Percentiles rank a stretch among this genome's conserved stretches.
Evolutionary conservation across 495 filamentous ascomycete species (phyloP).

Genomic region (Penicillium antarcticum): DNA sequence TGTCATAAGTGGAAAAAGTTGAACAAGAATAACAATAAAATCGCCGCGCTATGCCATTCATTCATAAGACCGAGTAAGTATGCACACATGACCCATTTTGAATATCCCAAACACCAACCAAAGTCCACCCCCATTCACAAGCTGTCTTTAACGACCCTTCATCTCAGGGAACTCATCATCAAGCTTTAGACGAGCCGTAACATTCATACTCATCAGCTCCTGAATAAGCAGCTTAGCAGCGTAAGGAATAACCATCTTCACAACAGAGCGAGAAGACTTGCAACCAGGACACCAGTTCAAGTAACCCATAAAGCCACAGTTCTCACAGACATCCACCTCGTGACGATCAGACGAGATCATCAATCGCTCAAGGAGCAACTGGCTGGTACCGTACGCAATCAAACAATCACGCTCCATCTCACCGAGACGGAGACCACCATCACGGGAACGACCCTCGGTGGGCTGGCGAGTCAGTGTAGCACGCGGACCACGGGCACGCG

Average conservation of each 20-base stretch:
- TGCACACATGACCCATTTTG: constrained; percentile 18
- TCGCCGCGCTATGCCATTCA: constrained; percentile 34
- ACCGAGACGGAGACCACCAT: constrained; percentile 89
- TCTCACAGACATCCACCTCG: constrained; percentile 87
- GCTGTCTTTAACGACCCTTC: constrained; percentile 34
- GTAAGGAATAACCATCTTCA: constrained; percentile 96
- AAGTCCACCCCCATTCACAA: neutral
- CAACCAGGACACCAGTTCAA: constrained; percentile 90
- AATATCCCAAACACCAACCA: constrained; percentile 10
- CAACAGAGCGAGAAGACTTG: constrained; percentile 72
- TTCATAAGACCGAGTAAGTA: constrained; percentile 9
- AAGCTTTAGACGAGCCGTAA: constrained; percentile 77
- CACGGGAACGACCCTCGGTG: constrained; percentile 89
- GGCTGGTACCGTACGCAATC: constrained; percentile 91
- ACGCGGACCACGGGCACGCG: constrained; percentile 81
- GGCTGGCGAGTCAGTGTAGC: constrained; percentile 94
- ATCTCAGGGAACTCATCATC: constrained; percentile 84
- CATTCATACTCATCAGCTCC: constrained; percentile 97
- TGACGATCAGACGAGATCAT: constrained; percentile 92
- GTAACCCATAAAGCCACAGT: constrained; percentile 92
- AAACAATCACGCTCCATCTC: constrained; percentile 99
- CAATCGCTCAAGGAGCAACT: constrained; percentile 87
- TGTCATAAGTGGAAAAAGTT: too few species aligned
- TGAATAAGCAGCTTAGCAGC: constrained; percentile 96
- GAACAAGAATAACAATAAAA: constrained; percentile 12